phyloP scores from a whole-genome alignment of 805 yeast genomes.

The Barnettozyma botsteinii region DNA sequence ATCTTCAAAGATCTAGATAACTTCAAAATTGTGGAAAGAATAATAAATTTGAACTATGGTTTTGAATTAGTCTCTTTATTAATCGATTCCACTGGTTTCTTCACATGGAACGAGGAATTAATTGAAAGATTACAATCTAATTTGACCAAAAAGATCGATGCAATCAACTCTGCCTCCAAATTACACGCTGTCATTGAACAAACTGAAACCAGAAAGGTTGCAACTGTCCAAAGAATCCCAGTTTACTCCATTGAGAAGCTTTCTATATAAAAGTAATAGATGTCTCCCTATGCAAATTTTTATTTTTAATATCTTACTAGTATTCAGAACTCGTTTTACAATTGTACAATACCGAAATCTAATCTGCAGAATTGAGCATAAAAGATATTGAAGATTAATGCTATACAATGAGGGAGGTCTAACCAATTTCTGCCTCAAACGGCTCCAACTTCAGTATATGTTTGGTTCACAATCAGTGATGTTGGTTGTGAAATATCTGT shows the following conservation, averaged over 20 bases:
- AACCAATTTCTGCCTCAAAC: too few relatives aligned
- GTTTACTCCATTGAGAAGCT: constrained; percentile 48
- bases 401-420: too few relatives aligned
- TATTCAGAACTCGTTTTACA: too few relatives aligned
- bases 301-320: too few relatives aligned
- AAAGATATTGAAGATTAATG: too few relatives aligned
- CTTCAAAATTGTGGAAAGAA: constrained; percentile 39
- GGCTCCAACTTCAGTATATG: too few relatives aligned
- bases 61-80: constrained; percentile 58
- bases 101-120: constrained; percentile 53
- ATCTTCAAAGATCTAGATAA: constrained; percentile 23
- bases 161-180: constrained; percentile 36
- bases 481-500: too few relatives aligned
- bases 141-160: constrained; percentile 43
- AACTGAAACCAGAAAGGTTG: constrained; percentile 25
- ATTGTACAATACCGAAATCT: too few relatives aligned
- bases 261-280: constrained; percentile 13
- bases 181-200: constrained; percentile 23
- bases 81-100: constrained; percentile 68
- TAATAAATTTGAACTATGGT: constrained; percentile 43
- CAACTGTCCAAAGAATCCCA: constrained; percentile 42
- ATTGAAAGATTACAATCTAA: constrained; percentile 39
- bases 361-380: too few relatives aligned
- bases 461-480: too few relatives aligned
- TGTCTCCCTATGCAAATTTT: too few relatives aligned